Conservation (phyloP, 2,329 filamentous ascomycete species). For the Coniochaeta sp. region DNA sequence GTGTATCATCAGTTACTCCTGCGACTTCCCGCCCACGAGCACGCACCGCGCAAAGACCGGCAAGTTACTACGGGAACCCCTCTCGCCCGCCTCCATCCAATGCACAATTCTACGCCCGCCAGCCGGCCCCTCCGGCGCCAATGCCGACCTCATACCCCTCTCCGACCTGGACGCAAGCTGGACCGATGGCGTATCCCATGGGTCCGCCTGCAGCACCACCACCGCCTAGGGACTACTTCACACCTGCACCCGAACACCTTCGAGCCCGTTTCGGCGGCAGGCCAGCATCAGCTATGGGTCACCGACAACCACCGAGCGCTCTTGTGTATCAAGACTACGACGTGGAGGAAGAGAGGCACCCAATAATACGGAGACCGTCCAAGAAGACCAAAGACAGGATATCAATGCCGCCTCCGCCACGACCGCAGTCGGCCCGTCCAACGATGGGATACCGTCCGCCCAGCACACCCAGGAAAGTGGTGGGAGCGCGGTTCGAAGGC, state of each 20-base stretch:
- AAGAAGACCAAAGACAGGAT: conserved; percentile 32
- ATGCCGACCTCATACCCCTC: conserved; percentile 20
- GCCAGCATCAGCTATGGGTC: conserved; percentile 31
- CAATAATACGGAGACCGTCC: conserved; percentile 34
- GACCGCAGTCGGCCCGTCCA: conserved; percentile 22
- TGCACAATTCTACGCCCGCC: conserved; percentile 25
- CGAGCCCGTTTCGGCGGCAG: conserved; percentile 17
- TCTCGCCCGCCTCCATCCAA: conserved; percentile 29
- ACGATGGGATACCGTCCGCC: conserved; percentile 20
- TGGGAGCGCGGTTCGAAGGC: conserved; percentile 23
- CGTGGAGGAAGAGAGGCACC: conserved; percentile 19
- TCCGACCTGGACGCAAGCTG: conserved; percentile 13
- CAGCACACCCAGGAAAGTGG: conserved; percentile 16
- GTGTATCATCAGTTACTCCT: conserved; percentile 23
- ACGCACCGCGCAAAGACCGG: conserved; percentile 24
- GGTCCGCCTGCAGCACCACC: conserved; percentile 10
- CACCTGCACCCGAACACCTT: conserved; percentile 12
- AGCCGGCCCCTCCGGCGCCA: conserved; percentile 17
- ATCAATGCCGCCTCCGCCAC: conserved; percentile 42
- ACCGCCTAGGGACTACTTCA: conserved; percentile 15
- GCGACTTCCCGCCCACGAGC: conserved; percentile 30
- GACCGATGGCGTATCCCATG: conserved; percentile 11
- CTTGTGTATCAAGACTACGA: conserved; percentile 34
- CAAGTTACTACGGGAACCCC: conserved; percentile 27
- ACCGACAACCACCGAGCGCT: conserved; percentile 20